Evolutionary conservation across 805 yeast species (phyloP).

Genomic region (Zygosaccharomyces bailii): DNA sequence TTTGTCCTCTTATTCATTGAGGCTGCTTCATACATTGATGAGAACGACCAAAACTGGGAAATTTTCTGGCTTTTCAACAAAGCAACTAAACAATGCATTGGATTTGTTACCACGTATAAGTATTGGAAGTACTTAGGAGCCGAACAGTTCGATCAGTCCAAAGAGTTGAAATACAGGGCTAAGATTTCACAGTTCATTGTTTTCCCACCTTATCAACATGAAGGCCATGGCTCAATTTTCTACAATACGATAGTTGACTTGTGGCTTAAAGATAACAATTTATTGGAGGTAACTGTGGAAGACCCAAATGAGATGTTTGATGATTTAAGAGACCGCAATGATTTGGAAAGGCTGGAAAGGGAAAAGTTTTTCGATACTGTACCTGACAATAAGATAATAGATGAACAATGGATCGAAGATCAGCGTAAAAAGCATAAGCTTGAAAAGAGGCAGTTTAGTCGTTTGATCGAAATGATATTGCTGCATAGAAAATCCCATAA

Average conservation of each 20-base stretch:
- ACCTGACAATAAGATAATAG: constrained; percentile 22
- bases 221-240: constrained; percentile 64
- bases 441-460: constrained; percentile 71
- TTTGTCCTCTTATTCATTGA: constrained; percentile 83
- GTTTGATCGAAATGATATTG: constrained; percentile 74
- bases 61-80: constrained; percentile 51
- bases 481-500: constrained; percentile 39
- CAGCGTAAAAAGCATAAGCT: constrained; percentile 49
- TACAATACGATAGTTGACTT: constrained; percentile 52
- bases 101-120: constrained; percentile 79
- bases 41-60: constrained; percentile 75
- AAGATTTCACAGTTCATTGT: constrained; percentile 86
- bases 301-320: constrained; percentile 94
- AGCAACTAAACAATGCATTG: constrained; percentile 50
- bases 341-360: constrained; percentile 50
- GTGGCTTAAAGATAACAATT: constrained; percentile 52
- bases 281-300: constrained; percentile 80
- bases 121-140: constrained; percentile 72
- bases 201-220: constrained; percentile 78
- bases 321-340: constrained; percentile 81
- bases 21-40: constrained; percentile 87
- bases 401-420: constrained; percentile 40
- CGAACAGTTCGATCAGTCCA: constrained; percentile 44
- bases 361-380: constrained; percentile 35
- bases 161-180: constrained; percentile 44